Percentiles rank a stretch among this genome's conserved stretches.
These are phyloP conservation scores for Porcisia hertigi DNA, from an alignment of 208 protist genomes.

Conservation along the genomic window DNA sequence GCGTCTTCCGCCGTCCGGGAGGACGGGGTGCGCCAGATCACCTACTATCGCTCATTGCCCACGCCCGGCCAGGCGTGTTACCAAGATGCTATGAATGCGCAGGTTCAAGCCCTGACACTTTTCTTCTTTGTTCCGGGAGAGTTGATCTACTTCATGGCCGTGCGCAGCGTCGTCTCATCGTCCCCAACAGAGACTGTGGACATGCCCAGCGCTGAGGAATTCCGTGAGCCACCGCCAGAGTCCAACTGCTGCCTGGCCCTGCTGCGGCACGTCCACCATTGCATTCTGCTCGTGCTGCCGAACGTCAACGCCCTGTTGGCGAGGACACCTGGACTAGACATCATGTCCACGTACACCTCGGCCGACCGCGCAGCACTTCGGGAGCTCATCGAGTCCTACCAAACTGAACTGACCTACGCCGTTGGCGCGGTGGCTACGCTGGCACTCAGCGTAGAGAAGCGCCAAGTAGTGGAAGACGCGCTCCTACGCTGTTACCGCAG, in stretches of 20 bases:
- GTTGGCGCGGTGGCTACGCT: slow-evolving; percentile 52
- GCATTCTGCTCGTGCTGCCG: slow-evolving; percentile 59
- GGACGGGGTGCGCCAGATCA: slow-evolving; percentile 20
- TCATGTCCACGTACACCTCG: slow-evolving; percentile 52
- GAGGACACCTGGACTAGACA: slow-evolving; percentile 52
- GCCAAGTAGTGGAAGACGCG: slow-evolving; percentile 21
- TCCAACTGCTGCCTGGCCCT: slow-evolving; percentile 36
- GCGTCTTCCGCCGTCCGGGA: neutral
- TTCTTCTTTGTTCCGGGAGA: slow-evolving; percentile 56
- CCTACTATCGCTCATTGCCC: slow-evolving; percentile 10
- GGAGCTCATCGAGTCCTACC: slow-evolving; percentile 51
- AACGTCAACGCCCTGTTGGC: slow-evolving; percentile 55
- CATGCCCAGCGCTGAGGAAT: neutral
- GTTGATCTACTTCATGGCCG: slow-evolving; percentile 59
- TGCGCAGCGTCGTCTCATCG: slow-evolving; percentile 17
- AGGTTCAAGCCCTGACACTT: slow-evolving; percentile 33
- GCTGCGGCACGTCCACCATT: slow-evolving; percentile 52
- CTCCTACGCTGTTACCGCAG: slow-evolving; percentile 19
- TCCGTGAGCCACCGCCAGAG: slow-evolving; percentile 14
- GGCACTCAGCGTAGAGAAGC: slow-evolving; percentile 15
- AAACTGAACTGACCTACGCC: slow-evolving; percentile 42
- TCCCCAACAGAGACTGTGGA: neutral
- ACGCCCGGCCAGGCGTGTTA: neutral
- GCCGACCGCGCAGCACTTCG: slow-evolving; percentile 53
- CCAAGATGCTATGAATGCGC: neutral